phyloP scores from a whole-genome alignment of 148 eudicot genomes.

The Gaultheria prostrata region DNA sequence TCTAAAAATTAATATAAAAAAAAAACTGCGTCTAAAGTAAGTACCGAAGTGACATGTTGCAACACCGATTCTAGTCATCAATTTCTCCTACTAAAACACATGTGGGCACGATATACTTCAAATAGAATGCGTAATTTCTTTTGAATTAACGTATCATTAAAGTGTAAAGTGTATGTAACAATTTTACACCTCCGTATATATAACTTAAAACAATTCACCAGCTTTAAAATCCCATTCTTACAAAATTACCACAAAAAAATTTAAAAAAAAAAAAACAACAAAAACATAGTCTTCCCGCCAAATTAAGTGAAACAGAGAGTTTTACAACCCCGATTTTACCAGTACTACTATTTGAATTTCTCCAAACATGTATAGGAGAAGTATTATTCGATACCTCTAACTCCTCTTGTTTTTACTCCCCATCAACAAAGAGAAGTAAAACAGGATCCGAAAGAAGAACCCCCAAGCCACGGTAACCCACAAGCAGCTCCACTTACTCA shows the following conservation, averaged over 20 bases:
- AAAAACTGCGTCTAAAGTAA: too few species aligned
- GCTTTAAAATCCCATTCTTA: background rate
- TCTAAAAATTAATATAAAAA: too few species aligned
- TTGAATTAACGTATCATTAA: background rate
- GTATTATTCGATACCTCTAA: too few species aligned
- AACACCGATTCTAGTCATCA: too few species aligned
- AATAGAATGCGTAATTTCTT: background rate
- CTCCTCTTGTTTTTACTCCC: constrained; percentile 88
- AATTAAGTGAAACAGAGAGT: background rate
- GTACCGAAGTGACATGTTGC: too few species aligned
- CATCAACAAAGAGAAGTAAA: constrained; percentile 60
- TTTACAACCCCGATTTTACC: background rate
- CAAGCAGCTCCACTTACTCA: constrained; percentile 69
- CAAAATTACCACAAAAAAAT: background rate
- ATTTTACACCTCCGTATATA: background rate
- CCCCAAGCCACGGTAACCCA: constrained; percentile 90
- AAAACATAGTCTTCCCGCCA: background rate
- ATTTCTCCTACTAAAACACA: too few species aligned
- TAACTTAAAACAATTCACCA: background rate
- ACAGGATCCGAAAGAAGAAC: constrained; percentile 72
- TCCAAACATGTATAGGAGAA: too few species aligned
- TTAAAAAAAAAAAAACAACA: background rate
- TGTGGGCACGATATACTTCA: background rate
- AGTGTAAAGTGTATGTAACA: background rate
- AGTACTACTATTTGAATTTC: background rate